phyloP scores from a whole-genome alignment of 1,284 basidiomycete genomes.

The Quambalaria eucalypti region DNA sequence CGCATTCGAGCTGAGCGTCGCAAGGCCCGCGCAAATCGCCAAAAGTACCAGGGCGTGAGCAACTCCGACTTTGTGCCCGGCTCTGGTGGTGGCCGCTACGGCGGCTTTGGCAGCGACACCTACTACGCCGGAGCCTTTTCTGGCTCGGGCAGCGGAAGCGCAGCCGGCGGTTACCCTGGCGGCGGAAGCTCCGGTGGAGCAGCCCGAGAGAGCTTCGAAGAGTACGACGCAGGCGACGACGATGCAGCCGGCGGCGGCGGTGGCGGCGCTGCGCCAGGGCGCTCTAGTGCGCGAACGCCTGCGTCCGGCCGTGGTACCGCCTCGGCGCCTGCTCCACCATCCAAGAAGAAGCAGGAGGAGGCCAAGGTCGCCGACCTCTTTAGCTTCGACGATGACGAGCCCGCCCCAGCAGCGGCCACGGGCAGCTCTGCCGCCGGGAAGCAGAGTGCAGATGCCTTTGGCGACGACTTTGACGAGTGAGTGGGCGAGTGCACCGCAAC shows the following conservation, averaged over 20 bases:
- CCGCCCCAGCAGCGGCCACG: slow-evolving; percentile 48
- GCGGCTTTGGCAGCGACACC: slow-evolving; percentile 70
- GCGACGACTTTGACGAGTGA: slow-evolving; percentile 36
- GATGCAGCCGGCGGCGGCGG: slow-evolving; percentile 60
- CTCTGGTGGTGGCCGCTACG: slow-evolving; percentile 59
- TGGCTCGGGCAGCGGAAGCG: neutral
- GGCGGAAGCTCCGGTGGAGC: slow-evolving; percentile 55
- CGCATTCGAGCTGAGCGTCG: slow-evolving; percentile 78
- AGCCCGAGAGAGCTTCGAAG: slow-evolving; percentile 58
- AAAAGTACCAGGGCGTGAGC: slow-evolving; percentile 79
- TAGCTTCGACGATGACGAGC: slow-evolving; percentile 63
- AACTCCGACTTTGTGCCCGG: slow-evolving; percentile 64
- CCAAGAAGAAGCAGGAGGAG: slow-evolving; percentile 34
- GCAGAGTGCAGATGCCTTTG: slow-evolving; percentile 16
- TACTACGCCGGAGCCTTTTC: slow-evolving; percentile 49
- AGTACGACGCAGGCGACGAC: slow-evolving; percentile 90
- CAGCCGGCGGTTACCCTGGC: slow-evolving; percentile 23
- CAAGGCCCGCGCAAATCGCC: slow-evolving; percentile 84
- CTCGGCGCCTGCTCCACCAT: slow-evolving; percentile 11
- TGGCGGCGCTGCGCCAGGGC: slow-evolving; percentile 2
- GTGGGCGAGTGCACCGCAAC: neutral
- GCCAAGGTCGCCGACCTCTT: slow-evolving; percentile 59
- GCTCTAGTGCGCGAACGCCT: slow-evolving; percentile 10
- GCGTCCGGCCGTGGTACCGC: slow-evolving; percentile 7
- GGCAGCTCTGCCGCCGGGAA: too few relatives aligned